Evolutionary conservation across 805 yeast genomes (phyloP), one percentile per base, ranked within the genome.

Genomic region (Cyberlindnera galapagoensis): DNA sequence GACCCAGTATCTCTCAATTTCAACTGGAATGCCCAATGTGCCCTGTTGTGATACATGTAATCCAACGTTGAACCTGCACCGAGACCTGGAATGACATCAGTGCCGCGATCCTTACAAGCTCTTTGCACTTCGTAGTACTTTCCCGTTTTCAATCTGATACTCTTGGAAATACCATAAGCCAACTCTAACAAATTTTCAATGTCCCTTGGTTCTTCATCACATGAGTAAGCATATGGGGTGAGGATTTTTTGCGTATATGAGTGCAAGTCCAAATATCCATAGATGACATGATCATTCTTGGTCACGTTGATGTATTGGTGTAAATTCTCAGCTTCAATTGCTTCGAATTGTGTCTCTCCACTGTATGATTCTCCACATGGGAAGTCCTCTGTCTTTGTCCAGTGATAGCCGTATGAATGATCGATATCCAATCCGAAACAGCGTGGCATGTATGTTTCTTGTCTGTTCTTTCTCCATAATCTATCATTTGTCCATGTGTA

Each of bases 381-480:
- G 33, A 71, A 68, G 21, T 63, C 61, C 30, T 76, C 82, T 11
- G 78, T 70, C 31, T 62, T 59, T 4, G 73, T 65, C 79, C 87
- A 83, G 49, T 81, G 85, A 57, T 62, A 82, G 44, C 73, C 81
- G 56, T 77, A 83, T 2, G 94, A 80, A 51, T 80, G 94, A 51
- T 85, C 95, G 36, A 87, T 77, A 54, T 87, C 95, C 23, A 86
- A 72, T 8, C 97, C 97, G 29, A 68, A 63, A 54, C 97, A 87
- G 26, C 68, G 57, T 7, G 81, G 74, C 30, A 69, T 54, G 30
- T 65, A 71, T 0, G 92, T 79, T 33, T 74, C 73, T 57, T 87
- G 96, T 39, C 95, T 67, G 56, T 85, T 87, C 50, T 87, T 87
- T 28, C 92, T 63, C 97, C 97, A 87, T 38, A 87, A 60, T 35